Evolutionary conservation across 495 filamentous ascomycete species (phyloP), one percentile per base, ranked within the genome.

Genomic region (Rostrohypoxylon terebratum): DNA sequence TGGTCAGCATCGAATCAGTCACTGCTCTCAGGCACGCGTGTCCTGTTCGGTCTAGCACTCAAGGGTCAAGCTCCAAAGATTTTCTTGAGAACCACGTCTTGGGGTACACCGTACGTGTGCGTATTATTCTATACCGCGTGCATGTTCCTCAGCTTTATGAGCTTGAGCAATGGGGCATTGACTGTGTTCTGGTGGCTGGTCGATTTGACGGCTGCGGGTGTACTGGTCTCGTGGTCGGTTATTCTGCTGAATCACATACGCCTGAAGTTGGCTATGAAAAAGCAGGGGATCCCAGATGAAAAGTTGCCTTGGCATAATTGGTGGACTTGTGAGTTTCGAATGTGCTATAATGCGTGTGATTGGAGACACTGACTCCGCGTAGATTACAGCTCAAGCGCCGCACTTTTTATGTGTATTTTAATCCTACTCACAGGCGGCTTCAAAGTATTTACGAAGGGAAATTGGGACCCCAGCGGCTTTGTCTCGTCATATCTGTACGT

Each of bases 1-100:
- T 91, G 91, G 82, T 89, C 87, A 16, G 88, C 91, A 3, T 87
- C 87, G 14, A 92, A 92, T 69, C 89, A 90, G 53, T 82, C 84
- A 25, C 83, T 90, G 13, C 88, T 83, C 59, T 86, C 86, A 18
- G 90, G 89, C 8, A 89, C 88, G 0, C 83, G 90, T 36, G 87
- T 89, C 3, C 77, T 91, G 23, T 90, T 91, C 73, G 85, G 88
- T 7, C 78, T 91, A 34, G 86, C 88, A 2, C 74, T 90, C 25
- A 89, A 91, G 63, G 84, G 77, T 59, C 90, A 82, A 78, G 89
- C 77, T 16, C 90, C 89, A 0, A 84, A 82, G 18, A 47, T 89
- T 42, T 89, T 89, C 65, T 78, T 90, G 10, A 75, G 81, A 0
- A 91, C 88, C 1, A 90, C 84, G 44, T 85, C 81, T 21, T 86